Conservation (phyloP, 768 basidiomycete species). For the Phanerochaete carnosa region DNA sequence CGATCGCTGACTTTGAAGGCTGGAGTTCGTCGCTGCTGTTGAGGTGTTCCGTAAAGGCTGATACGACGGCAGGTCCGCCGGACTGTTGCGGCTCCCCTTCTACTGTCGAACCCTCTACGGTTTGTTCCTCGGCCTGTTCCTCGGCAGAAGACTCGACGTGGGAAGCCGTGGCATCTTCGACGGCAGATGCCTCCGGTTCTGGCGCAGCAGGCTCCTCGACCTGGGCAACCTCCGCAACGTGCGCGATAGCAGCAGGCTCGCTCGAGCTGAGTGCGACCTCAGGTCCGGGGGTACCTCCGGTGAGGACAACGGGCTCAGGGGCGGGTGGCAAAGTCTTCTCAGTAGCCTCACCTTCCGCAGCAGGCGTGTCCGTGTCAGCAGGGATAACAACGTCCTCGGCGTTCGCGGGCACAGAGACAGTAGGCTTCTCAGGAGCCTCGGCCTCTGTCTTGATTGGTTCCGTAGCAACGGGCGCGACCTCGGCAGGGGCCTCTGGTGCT, state of each 20-base stretch:
- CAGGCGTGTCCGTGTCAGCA: constrained; percentile 4
- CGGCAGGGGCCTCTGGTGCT: constrained; percentile 14
- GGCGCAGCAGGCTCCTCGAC: constrained; percentile 4
- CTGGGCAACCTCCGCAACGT: constrained; percentile 7
- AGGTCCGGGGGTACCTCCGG: constrained; percentile 27
- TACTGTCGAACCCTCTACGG: neutral
- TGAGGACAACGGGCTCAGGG: constrained; percentile 26
- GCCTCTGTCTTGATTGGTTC: constrained; percentile 16
- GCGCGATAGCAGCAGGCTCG: constrained; percentile 24
- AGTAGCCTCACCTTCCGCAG: neutral
- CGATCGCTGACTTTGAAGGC: neutral
- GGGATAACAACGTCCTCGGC: constrained; percentile 2
- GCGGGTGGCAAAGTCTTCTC: constrained; percentile 25
- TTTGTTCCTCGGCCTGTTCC: constrained; percentile 1
- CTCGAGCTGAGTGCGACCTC: constrained; percentile 28
- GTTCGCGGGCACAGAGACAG: constrained; percentile 6
- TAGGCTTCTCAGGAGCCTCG: constrained; percentile 14
- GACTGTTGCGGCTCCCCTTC: neutral
- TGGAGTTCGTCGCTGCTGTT: neutral
- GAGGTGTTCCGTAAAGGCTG: neutral
- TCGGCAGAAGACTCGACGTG: neutral
- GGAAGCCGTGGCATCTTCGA: no score
- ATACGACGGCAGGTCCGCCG: neutral
- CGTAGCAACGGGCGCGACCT: constrained; percentile 9
- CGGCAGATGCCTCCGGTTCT: neutral